Evolutionary conservation across 2,329 filamentous ascomycete species (phyloP).

Genomic region (Ophiostoma novo-ulmi): DNA sequence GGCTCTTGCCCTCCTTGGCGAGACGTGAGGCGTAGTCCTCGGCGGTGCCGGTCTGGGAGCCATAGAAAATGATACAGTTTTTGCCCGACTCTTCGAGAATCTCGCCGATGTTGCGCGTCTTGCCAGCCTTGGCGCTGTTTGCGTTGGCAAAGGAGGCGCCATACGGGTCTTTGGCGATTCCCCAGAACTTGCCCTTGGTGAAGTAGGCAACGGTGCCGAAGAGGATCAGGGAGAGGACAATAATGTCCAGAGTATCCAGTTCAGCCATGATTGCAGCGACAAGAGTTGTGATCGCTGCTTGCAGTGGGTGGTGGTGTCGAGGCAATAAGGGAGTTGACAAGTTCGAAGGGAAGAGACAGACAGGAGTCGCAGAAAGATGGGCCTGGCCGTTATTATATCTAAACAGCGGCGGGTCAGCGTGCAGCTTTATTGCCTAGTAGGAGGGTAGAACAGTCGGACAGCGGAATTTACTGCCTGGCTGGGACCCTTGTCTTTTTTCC

Average conservation of each 20-base stretch:
- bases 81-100: constrained; percentile 94
- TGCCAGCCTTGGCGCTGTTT: constrained; percentile 67
- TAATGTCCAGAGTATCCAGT: constrained; percentile 89
- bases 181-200: constrained; percentile 95
- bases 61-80: constrained; percentile 98
- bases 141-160: constrained; percentile 66
- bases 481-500: constrained; percentile 8
- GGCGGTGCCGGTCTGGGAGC: constrained; percentile 95
- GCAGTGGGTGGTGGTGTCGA: not conserved
- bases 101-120: constrained; percentile 87
- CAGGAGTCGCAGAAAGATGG: constrained; percentile 12
- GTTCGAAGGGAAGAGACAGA: constrained; percentile 1
- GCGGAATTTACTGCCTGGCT: not conserved
- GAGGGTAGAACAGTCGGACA: not conserved
- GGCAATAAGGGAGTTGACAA: not conserved
- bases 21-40: constrained; percentile 96
- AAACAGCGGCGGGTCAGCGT: not conserved
- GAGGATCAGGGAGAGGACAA: constrained; percentile 82
- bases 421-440: not conserved
- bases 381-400: constrained; percentile 5
- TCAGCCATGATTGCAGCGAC: constrained; percentile 67
- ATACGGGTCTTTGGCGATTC: constrained; percentile 81
- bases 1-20: constrained; percentile 93
- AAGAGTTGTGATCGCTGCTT: constrained; percentile 3
- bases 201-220: constrained; percentile 90